A percentile compares a stretch with the other conserved stretches of the same genome.
Evolutionary conservation across 2,329 filamentous ascomycete genomes (phyloP).

Genomic region (Penicillium sp.): DNA sequence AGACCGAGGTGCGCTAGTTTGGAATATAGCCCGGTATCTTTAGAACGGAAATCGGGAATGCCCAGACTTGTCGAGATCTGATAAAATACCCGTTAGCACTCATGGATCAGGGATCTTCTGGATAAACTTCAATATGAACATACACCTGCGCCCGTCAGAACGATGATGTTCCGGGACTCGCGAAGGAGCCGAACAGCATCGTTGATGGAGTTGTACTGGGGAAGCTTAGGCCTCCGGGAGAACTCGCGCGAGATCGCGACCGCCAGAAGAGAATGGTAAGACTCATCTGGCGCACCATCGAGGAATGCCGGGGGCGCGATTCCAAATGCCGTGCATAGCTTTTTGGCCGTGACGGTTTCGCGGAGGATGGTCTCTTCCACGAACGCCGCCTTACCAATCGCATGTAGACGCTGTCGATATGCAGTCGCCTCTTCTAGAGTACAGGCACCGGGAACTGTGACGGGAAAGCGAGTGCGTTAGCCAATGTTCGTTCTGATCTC

Average conservation of each 20-base stretch:
- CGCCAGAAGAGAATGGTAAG: slow-evolving; percentile 72
- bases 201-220: slow-evolving; percentile 78
- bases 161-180: slow-evolving; percentile 77
- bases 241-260: slow-evolving; percentile 78
- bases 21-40: slow-evolving; percentile 87
- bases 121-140: slow-evolving; percentile 15
- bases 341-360: slow-evolving; percentile 72
- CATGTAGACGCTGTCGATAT: slow-evolving; percentile 69
- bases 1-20: slow-evolving; percentile 75
- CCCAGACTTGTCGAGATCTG: slow-evolving; percentile 90
- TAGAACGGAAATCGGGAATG: slow-evolving; percentile 95
- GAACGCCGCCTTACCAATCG: slow-evolving; percentile 76
- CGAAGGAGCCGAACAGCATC: slow-evolving; percentile 79
- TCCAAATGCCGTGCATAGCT: slow-evolving; percentile 82
- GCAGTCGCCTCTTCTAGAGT: slow-evolving; percentile 67
- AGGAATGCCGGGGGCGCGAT: slow-evolving; percentile 73
- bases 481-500: slow-evolving; percentile 15
- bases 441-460: slow-evolving; percentile 55
- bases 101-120: not conserved
- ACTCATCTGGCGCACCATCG: slow-evolving; percentile 69
- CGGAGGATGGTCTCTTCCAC: slow-evolving; percentile 69
- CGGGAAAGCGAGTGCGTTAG: slow-evolving; percentile 11
- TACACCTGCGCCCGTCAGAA: slow-evolving; percentile 85
- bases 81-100: slow-evolving; percentile 2
- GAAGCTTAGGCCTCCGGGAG: slow-evolving; percentile 75